Conservation (phyloP, 768 basidiomycete genomes). For the Daedaleopsis sinensis region DNA sequence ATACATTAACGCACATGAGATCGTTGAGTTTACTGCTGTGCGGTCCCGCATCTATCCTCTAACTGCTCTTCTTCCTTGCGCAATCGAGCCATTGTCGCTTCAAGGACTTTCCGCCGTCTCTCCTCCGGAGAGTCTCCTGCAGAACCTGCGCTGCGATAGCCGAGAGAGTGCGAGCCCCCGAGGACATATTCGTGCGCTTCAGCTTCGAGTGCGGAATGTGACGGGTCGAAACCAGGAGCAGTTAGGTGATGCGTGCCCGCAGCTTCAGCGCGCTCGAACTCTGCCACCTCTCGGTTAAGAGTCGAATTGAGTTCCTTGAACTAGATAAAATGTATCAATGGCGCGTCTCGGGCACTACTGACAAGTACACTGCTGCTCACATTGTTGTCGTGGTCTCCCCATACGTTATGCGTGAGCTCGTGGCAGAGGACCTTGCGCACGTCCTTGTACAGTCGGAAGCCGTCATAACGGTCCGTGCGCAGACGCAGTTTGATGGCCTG, state of each 20-base stretch:
- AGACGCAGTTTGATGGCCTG: slow-evolving; percentile 68
- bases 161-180: slow-evolving; percentile 43
- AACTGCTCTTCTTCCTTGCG: slow-evolving; percentile 70
- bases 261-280: slow-evolving; percentile 58
- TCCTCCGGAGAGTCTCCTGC: slow-evolving; percentile 56
- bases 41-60: slow-evolving; percentile 72
- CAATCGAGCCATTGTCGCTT: slow-evolving; percentile 64
- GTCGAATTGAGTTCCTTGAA: slow-evolving; percentile 78
- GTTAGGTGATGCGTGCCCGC: slow-evolving; percentile 59
- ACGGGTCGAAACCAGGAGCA: slow-evolving; percentile 44
- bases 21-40: slow-evolving; percentile 5
- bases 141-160: slow-evolving; percentile 17
- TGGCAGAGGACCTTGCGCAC: slow-evolving; percentile 74
- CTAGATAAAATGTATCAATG: slow-evolving; percentile 35
- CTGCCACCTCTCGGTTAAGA: slow-evolving; percentile 71
- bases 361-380: slow-evolving; percentile 42
- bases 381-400: slow-evolving; percentile 72
- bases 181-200: slow-evolving; percentile 57
- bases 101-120: slow-evolving; percentile 53
- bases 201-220: slow-evolving; percentile 57
- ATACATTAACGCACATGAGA: neutral
- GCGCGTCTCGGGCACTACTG: no score
- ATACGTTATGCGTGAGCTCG: slow-evolving; percentile 76
- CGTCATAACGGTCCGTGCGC: slow-evolving; percentile 72
- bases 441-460: slow-evolving; percentile 67